Conservation (phyloP, 345 rosid species). For the Microcos paniculata region DNA sequence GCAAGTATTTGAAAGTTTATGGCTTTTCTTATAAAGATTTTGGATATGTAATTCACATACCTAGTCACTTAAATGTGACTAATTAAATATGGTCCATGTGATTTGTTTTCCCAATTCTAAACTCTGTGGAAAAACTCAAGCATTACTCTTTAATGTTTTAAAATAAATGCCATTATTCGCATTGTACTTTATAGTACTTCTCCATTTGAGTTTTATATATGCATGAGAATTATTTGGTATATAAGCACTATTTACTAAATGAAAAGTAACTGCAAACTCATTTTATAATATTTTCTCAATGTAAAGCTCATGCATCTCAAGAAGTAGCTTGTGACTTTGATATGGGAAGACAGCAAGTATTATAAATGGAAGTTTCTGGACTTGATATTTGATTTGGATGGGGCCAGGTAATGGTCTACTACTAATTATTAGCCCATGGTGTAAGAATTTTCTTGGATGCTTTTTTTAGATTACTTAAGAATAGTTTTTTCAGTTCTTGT, state of each 20-base stretch:
- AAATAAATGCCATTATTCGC: too few relatives aligned
- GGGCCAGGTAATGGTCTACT: conserved; percentile 72
- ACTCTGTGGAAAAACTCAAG: too few relatives aligned
- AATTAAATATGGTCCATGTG: too few relatives aligned
- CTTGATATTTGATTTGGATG: conserved; percentile 99
- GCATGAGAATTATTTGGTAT: background rate
- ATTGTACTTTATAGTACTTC: too few relatives aligned
- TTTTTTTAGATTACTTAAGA: background rate
- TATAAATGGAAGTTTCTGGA: conserved; percentile 85
- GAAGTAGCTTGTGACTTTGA: conserved; percentile 60
- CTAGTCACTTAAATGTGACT: too few relatives aligned
- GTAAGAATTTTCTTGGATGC: background rate
- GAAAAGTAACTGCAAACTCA: conserved; percentile 4
- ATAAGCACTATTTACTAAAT: background rate
- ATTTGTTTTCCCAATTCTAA: too few relatives aligned
- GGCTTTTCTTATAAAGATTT: too few relatives aligned
- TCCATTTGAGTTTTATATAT: too few relatives aligned
- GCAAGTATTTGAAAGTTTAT: too few relatives aligned
- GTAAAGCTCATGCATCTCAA: conserved; percentile 78
- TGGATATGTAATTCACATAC: too few relatives aligned
- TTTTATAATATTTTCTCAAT: conserved; percentile 19
- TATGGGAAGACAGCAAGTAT: conserved; percentile 53
- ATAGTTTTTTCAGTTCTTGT: too few relatives aligned
- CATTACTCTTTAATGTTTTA: too few relatives aligned
- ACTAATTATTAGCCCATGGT: background rate